Evolutionary conservation across 2,329 filamentous ascomycete genomes (phyloP).

Genomic region (Aspergillus caelatus): DNA sequence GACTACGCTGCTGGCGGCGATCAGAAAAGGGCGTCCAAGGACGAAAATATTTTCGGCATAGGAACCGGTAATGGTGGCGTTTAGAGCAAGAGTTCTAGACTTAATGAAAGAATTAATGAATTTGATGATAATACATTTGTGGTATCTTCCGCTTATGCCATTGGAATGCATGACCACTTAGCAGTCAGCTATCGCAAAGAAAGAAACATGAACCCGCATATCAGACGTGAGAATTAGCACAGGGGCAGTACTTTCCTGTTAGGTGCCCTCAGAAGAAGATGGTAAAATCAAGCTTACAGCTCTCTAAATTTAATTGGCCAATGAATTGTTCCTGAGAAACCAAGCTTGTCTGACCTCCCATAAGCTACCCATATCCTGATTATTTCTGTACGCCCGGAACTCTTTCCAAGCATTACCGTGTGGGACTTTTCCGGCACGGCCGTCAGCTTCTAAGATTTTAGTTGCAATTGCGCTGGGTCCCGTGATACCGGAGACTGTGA

Average conservation of each 20-base stretch:
- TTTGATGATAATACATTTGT: not conserved
- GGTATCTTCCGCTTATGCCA: not conserved
- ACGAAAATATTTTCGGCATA: constrained; percentile 19
- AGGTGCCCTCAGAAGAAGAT: not conserved
- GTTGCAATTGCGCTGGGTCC: constrained; percentile 32
- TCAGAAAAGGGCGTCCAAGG: constrained; percentile 22
- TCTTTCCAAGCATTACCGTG: constrained; percentile 48
- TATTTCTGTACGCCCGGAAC: constrained; percentile 46
- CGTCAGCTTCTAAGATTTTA: constrained; percentile 45
- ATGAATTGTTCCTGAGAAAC: constrained; percentile 33
- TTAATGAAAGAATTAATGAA: constrained; percentile 1
- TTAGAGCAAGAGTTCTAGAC: constrained; percentile 7
- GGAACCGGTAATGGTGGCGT: constrained; percentile 20
- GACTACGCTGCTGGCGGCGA: constrained; percentile 55
- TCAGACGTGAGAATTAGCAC: not conserved
- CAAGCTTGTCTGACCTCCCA: constrained; percentile 48
- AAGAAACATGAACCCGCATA: not conserved
- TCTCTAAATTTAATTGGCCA: not conserved
- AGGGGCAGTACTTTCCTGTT: not conserved
- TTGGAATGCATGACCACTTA: not conserved
- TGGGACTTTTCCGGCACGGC: constrained; percentile 35
- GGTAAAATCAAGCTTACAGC: not conserved
- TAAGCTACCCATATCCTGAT: constrained; percentile 50
- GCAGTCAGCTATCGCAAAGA: not conserved
- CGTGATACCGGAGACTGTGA: constrained; percentile 33